Evolutionary conservation across 208 protist species (phyloP), one percentile per base, ranked within the genome.

Genomic region (Hexamita inflata): DNA sequence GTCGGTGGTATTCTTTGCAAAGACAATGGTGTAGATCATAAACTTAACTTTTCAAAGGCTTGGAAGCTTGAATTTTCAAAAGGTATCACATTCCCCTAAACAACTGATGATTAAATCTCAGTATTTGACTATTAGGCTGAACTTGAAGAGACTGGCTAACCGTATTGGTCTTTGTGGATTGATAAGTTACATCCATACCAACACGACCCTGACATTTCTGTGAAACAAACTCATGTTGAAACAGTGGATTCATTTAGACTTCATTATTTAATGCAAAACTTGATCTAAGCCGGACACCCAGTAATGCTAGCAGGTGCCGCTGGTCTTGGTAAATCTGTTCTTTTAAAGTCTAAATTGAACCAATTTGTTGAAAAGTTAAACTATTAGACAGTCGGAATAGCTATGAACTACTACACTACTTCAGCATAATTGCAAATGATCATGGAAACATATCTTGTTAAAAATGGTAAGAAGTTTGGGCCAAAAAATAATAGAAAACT

Each of bases 281-380:
- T 96, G 32, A 80, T 94, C 29, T 85, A 93, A 79, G 89, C 92
- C 76, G 85, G 85, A n/a, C 88, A 90, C 75, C 91, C 90, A 42
- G 88, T 95, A 35, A 92, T 97, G 89, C 88, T 96, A 62, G 90
- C 94, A 26, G 94, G 94, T 75, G 92, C 87, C 1, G 90, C 93
- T 26, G 94, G 94, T 81, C 95, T 92, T 13, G 94, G 89, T 59
- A 98, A 98, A 86, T 96, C 93, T 30, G 92, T 91, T 61, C 82
- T 97, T 32, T 90, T 96, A 70, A 92, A 94, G 85, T 88, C 89
- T n/a, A 92, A n/a, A n/a, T n/a, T 98, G 64, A 82, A 86, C 62
- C 86, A 85, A 1, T 82, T 96, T 7, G 87, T 92, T 80, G 60
- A 96, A 38, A 88, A 92, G 76, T 87, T 89, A 49, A 75, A 94